Conservation (phyloP, 2,329 filamentous ascomycete species). For the Penicillium digitatum region DNA sequence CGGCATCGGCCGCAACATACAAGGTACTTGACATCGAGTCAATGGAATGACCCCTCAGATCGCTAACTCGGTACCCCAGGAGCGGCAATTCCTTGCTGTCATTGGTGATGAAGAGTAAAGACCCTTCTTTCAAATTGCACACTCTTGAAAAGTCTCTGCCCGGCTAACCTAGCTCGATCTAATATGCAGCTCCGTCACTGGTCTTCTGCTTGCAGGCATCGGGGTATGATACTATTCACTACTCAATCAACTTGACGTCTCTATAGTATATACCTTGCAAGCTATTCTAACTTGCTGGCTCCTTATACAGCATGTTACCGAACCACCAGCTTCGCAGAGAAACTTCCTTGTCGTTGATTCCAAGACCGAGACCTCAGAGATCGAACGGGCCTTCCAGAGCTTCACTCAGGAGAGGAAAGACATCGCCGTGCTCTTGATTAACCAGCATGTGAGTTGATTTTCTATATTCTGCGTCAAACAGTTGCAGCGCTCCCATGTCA, state of each 20-base stretch:
- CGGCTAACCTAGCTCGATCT: slow-evolving; percentile 17
- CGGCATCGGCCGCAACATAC: slow-evolving; percentile 55
- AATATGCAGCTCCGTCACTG: slow-evolving; percentile 79
- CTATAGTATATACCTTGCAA: neutral
- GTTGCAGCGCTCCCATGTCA: neutral
- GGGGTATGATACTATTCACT: slow-evolving; percentile 60
- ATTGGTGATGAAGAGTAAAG: slow-evolving; percentile 82
- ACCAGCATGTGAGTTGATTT: slow-evolving; percentile 73
- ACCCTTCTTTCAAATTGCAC: neutral
- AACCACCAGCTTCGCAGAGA: slow-evolving; percentile 83
- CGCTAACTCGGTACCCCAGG: slow-evolving; percentile 45
- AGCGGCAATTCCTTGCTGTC: slow-evolving; percentile 92
- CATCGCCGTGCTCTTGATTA: slow-evolving; percentile 93
- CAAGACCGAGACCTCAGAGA: slow-evolving; percentile 84
- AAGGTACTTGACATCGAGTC: slow-evolving; percentile 41
- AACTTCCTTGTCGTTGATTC: slow-evolving; percentile 96
- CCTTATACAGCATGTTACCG: slow-evolving; percentile 72
- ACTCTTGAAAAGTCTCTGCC: neutral
- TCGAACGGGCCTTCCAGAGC: slow-evolving; percentile 83
- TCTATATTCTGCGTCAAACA: neutral
- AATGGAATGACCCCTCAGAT: slow-evolving; percentile 43
- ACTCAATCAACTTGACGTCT: neutral
- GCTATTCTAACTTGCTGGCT: slow-evolving; percentile 2
- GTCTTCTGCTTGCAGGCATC: slow-evolving; percentile 88
- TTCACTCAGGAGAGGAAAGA: slow-evolving; percentile 92